Evolutionary conservation across 768 basidiomycete genomes (phyloP), one percentile per base, ranked within the genome.

Genomic region (Serpula lacrymans): DNA sequence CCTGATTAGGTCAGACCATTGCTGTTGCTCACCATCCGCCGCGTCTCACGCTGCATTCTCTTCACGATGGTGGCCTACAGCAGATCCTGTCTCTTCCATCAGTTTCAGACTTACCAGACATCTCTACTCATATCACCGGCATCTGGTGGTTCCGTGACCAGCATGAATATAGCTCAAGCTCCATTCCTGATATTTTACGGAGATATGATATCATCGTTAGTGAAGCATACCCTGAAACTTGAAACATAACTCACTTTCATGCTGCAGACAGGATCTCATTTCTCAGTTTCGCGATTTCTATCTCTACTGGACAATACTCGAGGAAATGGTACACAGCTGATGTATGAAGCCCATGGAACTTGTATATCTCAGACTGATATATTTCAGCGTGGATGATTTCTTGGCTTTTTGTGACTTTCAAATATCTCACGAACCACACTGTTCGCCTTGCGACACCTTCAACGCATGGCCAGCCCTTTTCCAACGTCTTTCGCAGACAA

Each of bases 341-440:
- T 78, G 88, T 89, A 54, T 48, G 77, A 65, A 37, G 37, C 47
- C 14, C 26, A 31, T 41, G 25, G n/a, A 40, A 34, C 33, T 24
- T 24, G 33, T 41, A 42, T 27, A 10, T 23, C 35, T 28, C 25
- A 38, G 35, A 42, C 30, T 47, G 41, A 58, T 57, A 25, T 54
- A 31, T 17, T 40, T 43, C 59, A 90, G 88, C 42, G 82, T 83
- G 6, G 81, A 81, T 40, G 83, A 89, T 63, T 63, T 90, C 28
- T 91, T 91, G 58, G 82, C 85, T 28, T 88, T 89, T 55, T 83
- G 88, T 63, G 80, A 79, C 27, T 75, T 78, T 8, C 77, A 80
- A 41, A 77, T 74, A 11, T 75, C 71, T 32, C 47, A 68, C 23
- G 57, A 57, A 20, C 60, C 63, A 30, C 72, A 71, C 50, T 59